Percentiles rank a stretch among this genome's conserved stretches.
These are phyloP conservation scores for Smallanthus sonchifolius DNA, from an alignment of 129 eudicot genomes.

Conservation along the genomic window DNA sequence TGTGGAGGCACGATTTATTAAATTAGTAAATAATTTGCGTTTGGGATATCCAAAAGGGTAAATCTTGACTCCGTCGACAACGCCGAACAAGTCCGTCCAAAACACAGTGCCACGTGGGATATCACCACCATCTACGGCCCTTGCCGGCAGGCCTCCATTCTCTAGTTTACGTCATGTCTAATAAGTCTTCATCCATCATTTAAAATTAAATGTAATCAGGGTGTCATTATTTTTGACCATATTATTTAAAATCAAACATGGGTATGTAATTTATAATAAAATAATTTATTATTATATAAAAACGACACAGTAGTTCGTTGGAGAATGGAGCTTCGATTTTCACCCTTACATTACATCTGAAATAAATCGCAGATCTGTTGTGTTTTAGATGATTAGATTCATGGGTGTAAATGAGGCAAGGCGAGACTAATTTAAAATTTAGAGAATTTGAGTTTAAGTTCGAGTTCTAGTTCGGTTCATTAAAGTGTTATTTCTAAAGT, in stretches of 20 bases:
- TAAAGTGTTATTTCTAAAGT: too few species aligned
- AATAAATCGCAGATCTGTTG: too few species aligned
- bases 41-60: slow-evolving; percentile 11
- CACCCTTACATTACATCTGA: too few species aligned
- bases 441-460: too few species aligned
- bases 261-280: slow-evolving; percentile 1
- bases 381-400: too few species aligned
- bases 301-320: neutral
- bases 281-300: slow-evolving; percentile 1
- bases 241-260: slow-evolving; percentile 7
- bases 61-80: slow-evolving; percentile 41
- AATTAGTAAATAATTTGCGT: neutral
- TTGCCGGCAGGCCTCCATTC: slow-evolving; percentile 47
- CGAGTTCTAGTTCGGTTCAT: too few species aligned
- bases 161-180: slow-evolving; percentile 19
- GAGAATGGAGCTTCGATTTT: neutral
- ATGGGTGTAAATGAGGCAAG: too few species aligned
- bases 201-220: slow-evolving; percentile 10
- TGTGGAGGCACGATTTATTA: neutral
- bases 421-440: too few species aligned
- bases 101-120: slow-evolving; percentile 45
- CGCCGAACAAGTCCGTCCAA: slow-evolving; percentile 51
- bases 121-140: slow-evolving; percentile 37
- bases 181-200: slow-evolving; percentile 18
- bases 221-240: slow-evolving; percentile 9